These are phyloP conservation scores for Miscanthus lutarioriparius DNA, from an alignment of 176 grass and related monocot genomes.

Conservation along the genomic window DNA sequence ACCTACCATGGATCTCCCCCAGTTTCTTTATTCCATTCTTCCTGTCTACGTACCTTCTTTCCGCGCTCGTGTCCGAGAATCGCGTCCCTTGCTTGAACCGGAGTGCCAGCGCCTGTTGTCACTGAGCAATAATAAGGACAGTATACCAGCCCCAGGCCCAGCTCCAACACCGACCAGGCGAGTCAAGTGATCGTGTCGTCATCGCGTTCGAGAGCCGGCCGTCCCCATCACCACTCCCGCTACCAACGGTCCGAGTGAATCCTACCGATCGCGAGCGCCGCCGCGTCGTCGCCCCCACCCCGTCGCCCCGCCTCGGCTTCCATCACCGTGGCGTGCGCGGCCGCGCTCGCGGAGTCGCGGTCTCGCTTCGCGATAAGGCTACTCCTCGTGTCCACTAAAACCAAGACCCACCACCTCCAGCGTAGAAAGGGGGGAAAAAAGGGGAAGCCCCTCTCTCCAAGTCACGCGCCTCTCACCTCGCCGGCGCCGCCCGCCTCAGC, in stretches of 20 bases:
- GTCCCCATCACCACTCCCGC: neutral
- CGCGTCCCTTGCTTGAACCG: constrained; percentile 35
- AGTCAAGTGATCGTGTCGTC: neutral
- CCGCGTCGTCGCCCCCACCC: neutral
- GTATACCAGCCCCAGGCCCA: neutral
- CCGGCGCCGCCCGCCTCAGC: constrained; percentile 32
- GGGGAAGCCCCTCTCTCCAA: constrained; percentile 14
- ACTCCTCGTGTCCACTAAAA: constrained; percentile 43
- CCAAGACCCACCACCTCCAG: neutral
- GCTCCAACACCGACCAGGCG: neutral
- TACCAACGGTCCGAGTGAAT: constrained; percentile 41
- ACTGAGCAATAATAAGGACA: no score
- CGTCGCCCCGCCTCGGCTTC: neutral
- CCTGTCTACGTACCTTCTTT: neutral
- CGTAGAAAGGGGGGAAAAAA: neutral
- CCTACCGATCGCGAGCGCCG: constrained; percentile 11
- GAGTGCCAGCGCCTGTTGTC: neutral
- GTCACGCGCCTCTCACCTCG: constrained; percentile 42
- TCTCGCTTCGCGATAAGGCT: constrained; percentile 54
- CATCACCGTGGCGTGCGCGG: neutral
- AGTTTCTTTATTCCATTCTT: constrained; percentile 14
- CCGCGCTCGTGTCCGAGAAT: neutral
- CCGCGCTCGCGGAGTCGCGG: neutral
- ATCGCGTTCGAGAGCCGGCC: constrained; percentile 24
- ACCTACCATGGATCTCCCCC: no score